A percentile compares a stretch with the other conserved stretches of the same genome.
These are phyloP conservation scores for Ormosia semicastrata DNA, from an alignment of 306 rosid genomes.

Conservation along the genomic window DNA sequence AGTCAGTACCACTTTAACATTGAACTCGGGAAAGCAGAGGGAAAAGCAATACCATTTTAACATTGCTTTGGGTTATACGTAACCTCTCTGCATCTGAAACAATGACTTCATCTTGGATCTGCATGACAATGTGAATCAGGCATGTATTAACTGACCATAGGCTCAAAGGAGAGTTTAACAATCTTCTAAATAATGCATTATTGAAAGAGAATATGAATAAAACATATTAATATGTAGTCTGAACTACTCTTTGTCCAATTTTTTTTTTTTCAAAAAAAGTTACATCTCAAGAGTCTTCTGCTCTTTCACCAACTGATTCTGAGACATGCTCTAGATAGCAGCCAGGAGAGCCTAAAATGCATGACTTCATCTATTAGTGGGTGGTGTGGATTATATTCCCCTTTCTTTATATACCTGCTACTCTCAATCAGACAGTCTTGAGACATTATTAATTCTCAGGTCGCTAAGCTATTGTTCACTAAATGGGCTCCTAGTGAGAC, in stretches of 20 bases:
- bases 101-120: constrained; percentile 98
- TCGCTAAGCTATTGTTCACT: not conserved
- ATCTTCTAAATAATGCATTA: not conserved
- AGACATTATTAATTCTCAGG: too few species aligned
- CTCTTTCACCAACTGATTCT: not conserved
- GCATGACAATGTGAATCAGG: constrained; percentile 34
- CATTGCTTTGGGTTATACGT: constrained; percentile 90
- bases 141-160: not conserved
- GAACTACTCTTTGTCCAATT: not conserved
- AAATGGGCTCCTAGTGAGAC: not conserved
- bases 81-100: constrained; percentile 90
- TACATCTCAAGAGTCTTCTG: not conserved
- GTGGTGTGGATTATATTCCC: not conserved
- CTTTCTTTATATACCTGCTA: not conserved
- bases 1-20: not conserved
- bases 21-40: not conserved
- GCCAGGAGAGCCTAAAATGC: not conserved
- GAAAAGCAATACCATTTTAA: constrained; percentile 67
- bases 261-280: not conserved
- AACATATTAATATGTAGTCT: not conserved
- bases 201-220: not conserved
- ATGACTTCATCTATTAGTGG: not conserved
- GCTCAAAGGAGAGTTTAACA: constrained; percentile 1
- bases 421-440: not conserved
- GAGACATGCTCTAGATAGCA: not conserved